Conservation (phyloP, 1,284 basidiomycete species). For the Marasmius sp. region DNA sequence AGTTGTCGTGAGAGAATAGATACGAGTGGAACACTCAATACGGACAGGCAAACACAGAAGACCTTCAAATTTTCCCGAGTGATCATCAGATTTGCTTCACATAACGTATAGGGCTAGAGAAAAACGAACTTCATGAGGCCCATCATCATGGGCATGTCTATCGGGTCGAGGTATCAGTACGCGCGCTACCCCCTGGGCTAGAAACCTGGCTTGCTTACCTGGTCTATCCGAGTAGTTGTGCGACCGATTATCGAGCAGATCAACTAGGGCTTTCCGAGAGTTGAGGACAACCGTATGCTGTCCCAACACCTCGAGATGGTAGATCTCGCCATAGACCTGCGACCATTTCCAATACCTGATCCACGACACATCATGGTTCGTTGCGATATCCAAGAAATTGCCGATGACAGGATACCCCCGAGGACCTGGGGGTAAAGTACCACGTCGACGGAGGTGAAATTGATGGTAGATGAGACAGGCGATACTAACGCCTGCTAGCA, state of each 20-base stretch:
- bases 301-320: background rate
- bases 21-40: no score
- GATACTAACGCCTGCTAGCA: no score
- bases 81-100: background rate
- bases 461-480: no score
- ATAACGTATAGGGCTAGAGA: background rate
- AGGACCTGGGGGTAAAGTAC: no score
- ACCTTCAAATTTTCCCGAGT: background rate
- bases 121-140: background rate
- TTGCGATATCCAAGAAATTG: no score
- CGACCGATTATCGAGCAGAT: background rate
- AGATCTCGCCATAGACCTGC: background rate
- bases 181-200: background rate
- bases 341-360: background rate
- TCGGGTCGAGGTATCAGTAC: background rate
- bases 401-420: no score
- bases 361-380: no score
- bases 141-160: background rate
- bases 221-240: background rate
- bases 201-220: background rate
- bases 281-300: background rate
- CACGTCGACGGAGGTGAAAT: no score
- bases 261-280: background rate
- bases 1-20: background rate
- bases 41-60: background rate